phyloP scores from a whole-genome alignment of 208 protist species.

The Plasmodiophora brassicae region DNA sequence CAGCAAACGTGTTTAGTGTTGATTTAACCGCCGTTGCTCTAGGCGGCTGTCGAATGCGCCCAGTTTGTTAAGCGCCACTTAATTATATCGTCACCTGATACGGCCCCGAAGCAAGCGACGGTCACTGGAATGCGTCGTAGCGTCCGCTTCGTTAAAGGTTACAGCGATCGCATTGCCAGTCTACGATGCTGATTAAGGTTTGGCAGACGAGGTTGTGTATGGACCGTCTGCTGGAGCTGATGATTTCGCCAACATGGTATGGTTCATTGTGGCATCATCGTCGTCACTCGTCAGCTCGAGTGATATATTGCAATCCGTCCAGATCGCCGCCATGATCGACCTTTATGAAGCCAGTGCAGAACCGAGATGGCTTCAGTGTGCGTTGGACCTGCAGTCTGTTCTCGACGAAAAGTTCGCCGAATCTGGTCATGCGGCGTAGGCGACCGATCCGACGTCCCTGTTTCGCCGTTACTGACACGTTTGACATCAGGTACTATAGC shows the following conservation, averaged over 20 bases:
- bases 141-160: not conserved
- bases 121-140: not conserved
- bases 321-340: not conserved
- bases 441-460: not conserved
- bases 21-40: not conserved
- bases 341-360: constrained; percentile 20
- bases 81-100: not conserved
- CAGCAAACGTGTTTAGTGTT: not conserved
- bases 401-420: not conserved
- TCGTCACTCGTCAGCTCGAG: too few relatives aligned
- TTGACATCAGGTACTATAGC: not conserved
- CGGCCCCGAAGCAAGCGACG: not conserved
- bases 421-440: not conserved
- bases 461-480: not conserved
- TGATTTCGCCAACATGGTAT: not conserved
- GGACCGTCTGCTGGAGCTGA: not conserved
- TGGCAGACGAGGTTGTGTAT: not conserved
- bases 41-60: not conserved
- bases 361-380: not conserved
- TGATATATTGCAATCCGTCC: too few relatives aligned
- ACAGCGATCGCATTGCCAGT: not conserved
- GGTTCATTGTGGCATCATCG: too few relatives aligned
- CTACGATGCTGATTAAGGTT: not conserved
- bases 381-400: not conserved
- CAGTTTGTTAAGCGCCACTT: not conserved